These are phyloP conservation scores for Curvularia eragrostidis DNA, from an alignment of 2,329 filamentous ascomycete genomes.

Conservation along the genomic window DNA sequence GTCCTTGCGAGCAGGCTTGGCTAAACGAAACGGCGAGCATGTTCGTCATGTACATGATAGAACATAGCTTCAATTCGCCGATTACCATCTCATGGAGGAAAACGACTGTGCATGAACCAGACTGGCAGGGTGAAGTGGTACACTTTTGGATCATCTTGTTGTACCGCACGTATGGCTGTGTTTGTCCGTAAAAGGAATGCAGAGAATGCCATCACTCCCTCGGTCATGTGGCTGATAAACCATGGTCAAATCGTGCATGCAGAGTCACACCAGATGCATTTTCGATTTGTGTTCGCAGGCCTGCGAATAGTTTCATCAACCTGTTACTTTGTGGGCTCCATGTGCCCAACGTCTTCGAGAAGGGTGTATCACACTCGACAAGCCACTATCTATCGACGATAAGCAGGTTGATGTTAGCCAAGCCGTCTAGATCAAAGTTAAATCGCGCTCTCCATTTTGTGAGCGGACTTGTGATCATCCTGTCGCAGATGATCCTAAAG, in stretches of 20 bases:
- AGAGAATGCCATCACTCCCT: neutral
- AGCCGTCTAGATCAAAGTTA: slow-evolving; percentile 1
- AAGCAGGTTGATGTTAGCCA: neutral
- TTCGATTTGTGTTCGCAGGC: neutral
- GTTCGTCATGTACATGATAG: neutral
- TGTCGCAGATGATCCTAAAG: neutral
- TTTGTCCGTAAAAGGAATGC: neutral
- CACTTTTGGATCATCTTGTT: neutral
- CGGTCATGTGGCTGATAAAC: neutral
- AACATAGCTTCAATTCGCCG: neutral
- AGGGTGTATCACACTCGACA: neutral
- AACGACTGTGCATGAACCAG: neutral
- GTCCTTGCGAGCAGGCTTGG: neutral
- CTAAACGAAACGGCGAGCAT: neutral
- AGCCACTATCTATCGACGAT: neutral
- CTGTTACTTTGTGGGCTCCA: neutral
- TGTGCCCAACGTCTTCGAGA: neutral
- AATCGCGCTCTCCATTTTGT: neutral
- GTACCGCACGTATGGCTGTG: neutral
- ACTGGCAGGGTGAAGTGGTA: neutral
- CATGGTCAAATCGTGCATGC: neutral
- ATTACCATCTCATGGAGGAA: neutral
- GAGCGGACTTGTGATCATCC: neutral
- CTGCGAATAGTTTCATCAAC: neutral
- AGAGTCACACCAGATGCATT: neutral